Evolutionary conservation across 1,284 basidiomycete species (phyloP), one percentile per base, ranked within the genome.

Genomic region (Paramarasmius palmivorus): DNA sequence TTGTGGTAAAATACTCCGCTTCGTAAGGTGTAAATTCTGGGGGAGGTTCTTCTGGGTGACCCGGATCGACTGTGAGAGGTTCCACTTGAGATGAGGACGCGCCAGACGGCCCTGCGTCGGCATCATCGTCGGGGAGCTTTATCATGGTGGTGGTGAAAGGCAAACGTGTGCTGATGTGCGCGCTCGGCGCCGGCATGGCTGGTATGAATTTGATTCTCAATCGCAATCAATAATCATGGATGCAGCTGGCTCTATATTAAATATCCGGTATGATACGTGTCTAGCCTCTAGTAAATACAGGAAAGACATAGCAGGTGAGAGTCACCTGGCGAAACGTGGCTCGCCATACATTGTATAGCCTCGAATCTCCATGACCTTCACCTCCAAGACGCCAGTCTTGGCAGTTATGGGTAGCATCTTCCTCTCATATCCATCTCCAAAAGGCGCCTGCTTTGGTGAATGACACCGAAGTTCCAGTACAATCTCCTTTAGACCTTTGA

Each of bases 1-100:
- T 71, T 0, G 73, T 73, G 34, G 76, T 69, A 57, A 80, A 83
- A 67, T 75, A 81, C 54, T 85, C 78, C 23, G 88, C 84, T 8
- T 81, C 67, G 61, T 90, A 90, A 0, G 77, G 78, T 2, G 81
- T 63, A 60, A 90, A 90, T 3, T 69, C 70, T 3, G 87, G 87
- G 1, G 87, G 83, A 5, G 76, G 78, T 15, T 75, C 75, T 55
- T 32, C 44, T 46, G 44, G 44, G 14, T 32, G 12, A n/a, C 22
- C 25, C n/a, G n/a, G n/a, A 14, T 26, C 44, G 25, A 23, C 44
- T 23, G 19, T 12, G 3, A 46, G 25, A 17, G 39, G 39, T 40
- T 40, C 39, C 17, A 17, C 17, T 12, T 17, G 4, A 15, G 39
- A 19, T 2, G 22, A 22, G 9, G 39, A 40, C 9, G 39, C 9